Conservation (phyloP, 495 filamentous ascomycete genomes). For the Xeromyces bisporus region DNA sequence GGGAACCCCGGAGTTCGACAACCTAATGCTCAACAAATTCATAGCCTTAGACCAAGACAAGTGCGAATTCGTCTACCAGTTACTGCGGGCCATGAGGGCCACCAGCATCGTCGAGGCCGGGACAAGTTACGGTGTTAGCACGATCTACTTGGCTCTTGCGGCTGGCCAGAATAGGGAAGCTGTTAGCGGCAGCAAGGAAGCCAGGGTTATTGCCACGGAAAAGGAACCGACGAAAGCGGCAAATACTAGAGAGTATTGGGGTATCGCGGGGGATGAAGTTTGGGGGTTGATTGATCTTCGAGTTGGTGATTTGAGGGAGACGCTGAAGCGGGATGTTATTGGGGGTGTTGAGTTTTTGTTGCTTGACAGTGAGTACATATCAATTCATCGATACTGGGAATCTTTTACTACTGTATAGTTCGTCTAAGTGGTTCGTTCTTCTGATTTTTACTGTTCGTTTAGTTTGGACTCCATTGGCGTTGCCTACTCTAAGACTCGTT, state of each 20-base stretch:
- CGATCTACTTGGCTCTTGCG: slow-evolving; percentile 39
- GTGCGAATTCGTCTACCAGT: slow-evolving; percentile 30
- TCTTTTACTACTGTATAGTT: slow-evolving; percentile 1
- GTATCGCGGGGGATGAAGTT: slow-evolving; percentile 22
- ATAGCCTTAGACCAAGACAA: slow-evolving; percentile 38
- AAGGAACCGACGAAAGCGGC: slow-evolving; percentile 32
- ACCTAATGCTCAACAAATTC: slow-evolving; percentile 29
- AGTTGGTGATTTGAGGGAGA: slow-evolving; percentile 35
- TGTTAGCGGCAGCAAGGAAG: slow-evolving; percentile 8
- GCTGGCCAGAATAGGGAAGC: slow-evolving; percentile 20
- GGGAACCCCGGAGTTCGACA: slow-evolving; percentile 7
- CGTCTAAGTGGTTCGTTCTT: too few relatives aligned
- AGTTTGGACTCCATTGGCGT: slow-evolving; percentile 38
- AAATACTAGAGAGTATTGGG: slow-evolving; percentile 30
- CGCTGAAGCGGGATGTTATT: slow-evolving; percentile 23
- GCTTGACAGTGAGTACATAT: slow-evolving; percentile 32
- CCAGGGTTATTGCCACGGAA: slow-evolving; percentile 37
- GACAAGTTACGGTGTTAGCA: slow-evolving; percentile 39
- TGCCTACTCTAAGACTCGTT: slow-evolving; percentile 31
- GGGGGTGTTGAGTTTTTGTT: slow-evolving; percentile 33
- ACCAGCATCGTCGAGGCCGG: slow-evolving; percentile 35
- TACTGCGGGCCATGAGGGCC: slow-evolving; percentile 22
- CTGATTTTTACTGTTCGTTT: too few relatives aligned
- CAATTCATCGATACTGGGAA: neutral
- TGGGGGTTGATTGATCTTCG: slow-evolving; percentile 31